Evolutionary conservation across 768 basidiomycete genomes (phyloP), one percentile per base, ranked within the genome.

Genomic region (Trichaptum fuscoviolaceum): DNA sequence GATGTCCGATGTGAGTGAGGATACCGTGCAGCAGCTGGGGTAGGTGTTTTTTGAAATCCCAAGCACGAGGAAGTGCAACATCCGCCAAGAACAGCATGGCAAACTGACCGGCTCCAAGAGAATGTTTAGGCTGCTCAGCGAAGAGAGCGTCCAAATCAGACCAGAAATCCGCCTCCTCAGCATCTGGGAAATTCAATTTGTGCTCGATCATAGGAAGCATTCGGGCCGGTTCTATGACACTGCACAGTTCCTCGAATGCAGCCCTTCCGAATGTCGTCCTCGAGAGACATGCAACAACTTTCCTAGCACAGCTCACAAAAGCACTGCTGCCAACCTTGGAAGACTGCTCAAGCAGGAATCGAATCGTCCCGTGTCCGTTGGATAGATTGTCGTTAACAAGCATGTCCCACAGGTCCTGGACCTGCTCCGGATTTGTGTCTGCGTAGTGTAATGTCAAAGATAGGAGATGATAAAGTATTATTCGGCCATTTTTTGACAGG

Each of bases 321-420:
- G 87, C 84, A 5, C 84, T 82, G 69, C 87, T 94, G 52, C 91
- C 89, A 58, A 95, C 88, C 75, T 90, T 91, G 69, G 90, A 87
- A 0, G 93, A 91, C 71, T 96, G 93, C 70, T 95, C 93, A 36
- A 96, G 80, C 2, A 98, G 80, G 76, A 94, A 98, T 34, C 89
- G 84, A 62, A 92, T 82, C 18, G 93, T 81, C 2, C 92, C 91
- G 64, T 88, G 90, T 1, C 91, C 91, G 67, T 95, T 94, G 25
- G 84, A 81, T 65, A 87, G 83, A 70, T 87, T 81, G 26, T 89
- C 87, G 26, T 91, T 90, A 5, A 93, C 90, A 17, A 96, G 79
- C 65, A 87, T 86, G 7, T 83, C 81, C 91, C 95, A 96, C 34
- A 96, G 83, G 0, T 85, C 83, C 9, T 88, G 80, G 58, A 97